phyloP scores from a whole-genome alignment of 768 basidiomycete species.

The Boletus vermiculosoides region DNA sequence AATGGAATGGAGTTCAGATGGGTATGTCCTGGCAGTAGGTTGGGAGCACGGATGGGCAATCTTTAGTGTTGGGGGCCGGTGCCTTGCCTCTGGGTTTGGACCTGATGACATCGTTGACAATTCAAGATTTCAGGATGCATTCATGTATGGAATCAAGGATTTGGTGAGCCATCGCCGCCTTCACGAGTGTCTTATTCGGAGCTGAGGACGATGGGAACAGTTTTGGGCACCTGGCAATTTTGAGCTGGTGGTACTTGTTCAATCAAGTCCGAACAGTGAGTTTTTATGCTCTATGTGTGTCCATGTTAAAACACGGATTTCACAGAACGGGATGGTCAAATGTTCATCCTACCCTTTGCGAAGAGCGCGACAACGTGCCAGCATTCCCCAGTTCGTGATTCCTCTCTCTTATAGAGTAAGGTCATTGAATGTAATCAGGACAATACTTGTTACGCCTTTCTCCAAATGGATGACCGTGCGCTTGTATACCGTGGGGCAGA shows the following conservation, averaged over 20 bases:
- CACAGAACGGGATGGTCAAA: slow-evolving; percentile 61
- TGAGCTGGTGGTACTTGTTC: slow-evolving; percentile 77
- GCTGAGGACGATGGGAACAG: slow-evolving; percentile 38
- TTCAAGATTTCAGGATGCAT: slow-evolving; percentile 70
- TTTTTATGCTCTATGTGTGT: background rate
- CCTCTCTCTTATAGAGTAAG: background rate
- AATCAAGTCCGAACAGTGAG: slow-evolving; percentile 51
- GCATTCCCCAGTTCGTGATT: slow-evolving; percentile 74
- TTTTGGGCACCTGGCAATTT: slow-evolving; percentile 95
- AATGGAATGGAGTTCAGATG: slow-evolving; percentile 94
- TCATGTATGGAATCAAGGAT: slow-evolving; percentile 76
- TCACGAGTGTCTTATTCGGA: background rate
- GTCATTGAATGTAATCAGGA: slow-evolving; percentile 52
- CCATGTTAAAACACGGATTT: slow-evolving; percentile 2
- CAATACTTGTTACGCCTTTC: slow-evolving; percentile 92
- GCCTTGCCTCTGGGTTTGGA: slow-evolving; percentile 76
- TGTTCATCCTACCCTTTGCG: slow-evolving; percentile 88
- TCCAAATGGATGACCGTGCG: slow-evolving; percentile 93
- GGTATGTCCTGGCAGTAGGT: slow-evolving; percentile 90
- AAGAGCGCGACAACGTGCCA: slow-evolving; percentile 92
- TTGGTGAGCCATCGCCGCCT: slow-evolving; percentile 49
- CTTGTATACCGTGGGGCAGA: slow-evolving; percentile 94
- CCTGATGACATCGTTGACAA: slow-evolving; percentile 61
- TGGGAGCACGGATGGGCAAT: slow-evolving; percentile 90
- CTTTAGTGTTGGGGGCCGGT: slow-evolving; percentile 86